Evolutionary conservation across 371 early-diverging fungal genomes (phyloP), one percentile per base, ranked within the genome.

Genomic region (Rhizomucor pusillus): DNA sequence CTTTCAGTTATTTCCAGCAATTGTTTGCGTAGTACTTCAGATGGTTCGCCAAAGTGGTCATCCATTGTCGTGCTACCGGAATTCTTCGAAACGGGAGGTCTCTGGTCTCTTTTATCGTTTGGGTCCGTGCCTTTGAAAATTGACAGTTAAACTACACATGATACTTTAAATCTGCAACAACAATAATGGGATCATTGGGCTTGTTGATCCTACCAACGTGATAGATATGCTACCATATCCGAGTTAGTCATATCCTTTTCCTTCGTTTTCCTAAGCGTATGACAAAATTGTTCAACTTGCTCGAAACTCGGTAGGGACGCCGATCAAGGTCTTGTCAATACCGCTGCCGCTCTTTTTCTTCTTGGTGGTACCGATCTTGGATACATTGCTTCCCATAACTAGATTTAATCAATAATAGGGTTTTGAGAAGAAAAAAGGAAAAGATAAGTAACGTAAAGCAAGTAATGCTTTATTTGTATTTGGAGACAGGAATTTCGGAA

Each of bases 241-340:
- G 14, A 47, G 24, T 52, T 23, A 24, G 20, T 20, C n/a, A 34
- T 43, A n/a, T 20, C 36, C 34, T 19, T 19, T 37, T 41, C 1
- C 22, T 29, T 35, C 14, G n/a, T 23, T 46, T 37, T 45, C 50
- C 43, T 18, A 35, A 52, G 16, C 24, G 49, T 41, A 23, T 22
- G 34, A 14, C 5, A 3, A 16, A 10, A 10, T 6, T 36, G 23
- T 46, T 46, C 19, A 13, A 52, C 57, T 62, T 62, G 52, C 71
- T 44, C 65, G 65, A 52, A 71, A 71, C 48, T 67, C 71, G 18
- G 65, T 62, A 40, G 71, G 71, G 16, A 48, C 46, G 24, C 71
- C 60, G 39, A 71, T 71, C 19, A 46, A 51, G 13, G 65, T 41
- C 29, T 71, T 71, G 23, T 71, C 67, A 11, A 67, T 56, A 35